Base-by-base conservation (phyloP, 2,329 filamentous ascomycete genomes). In the Drechslerella coelobrocha region DNA sequence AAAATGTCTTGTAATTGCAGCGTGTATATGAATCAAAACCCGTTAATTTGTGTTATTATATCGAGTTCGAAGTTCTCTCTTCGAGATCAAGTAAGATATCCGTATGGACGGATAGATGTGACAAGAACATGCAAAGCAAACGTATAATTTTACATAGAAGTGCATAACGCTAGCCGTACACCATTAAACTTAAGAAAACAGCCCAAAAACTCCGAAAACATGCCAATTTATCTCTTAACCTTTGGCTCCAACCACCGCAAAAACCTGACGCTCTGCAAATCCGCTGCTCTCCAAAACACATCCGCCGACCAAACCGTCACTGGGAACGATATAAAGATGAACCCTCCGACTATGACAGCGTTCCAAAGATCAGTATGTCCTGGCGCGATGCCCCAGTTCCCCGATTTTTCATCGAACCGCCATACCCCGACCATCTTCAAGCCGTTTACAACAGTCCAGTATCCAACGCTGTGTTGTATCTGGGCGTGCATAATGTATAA, bases 301-400 rank as follows among this genome's bases (percentile, higher is more conserved):
- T 65, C 61, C 27, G 61, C 52, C 31, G n/a, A 65, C 17, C 52
- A 65, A 52, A 57, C 37, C 9, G 52, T 57, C 24, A 45, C 41
- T 12, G 53, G 61, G 5, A 57, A 57, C 6, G 61, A 57, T 4
- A 65, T 34, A 26, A 56, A 34, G 19, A 65, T 34, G 2, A n/a
- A 39, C 26, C 2, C 51, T 1, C 26, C n/a, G 4, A 55, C 7
- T 12, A 83, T 83, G 1, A 56, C 51, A 10, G 17, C 14, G 5
- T 9, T 34, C n/a, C 39, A 50, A 29, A n/a, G n/a, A 9, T 12
- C 5, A 50, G 55, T 31, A 10, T 53, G 24, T 24, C 45, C 56
- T 10, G 82, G 84, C 34, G 83, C 43, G 9, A 51, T 8, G 6
- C 12, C n/a, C 45, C 56, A 60, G 2, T 12, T 48, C 43, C 51